Base-by-base conservation (phyloP, 2,329 filamentous ascomycete genomes). In the Aspergillus japonicus region DNA sequence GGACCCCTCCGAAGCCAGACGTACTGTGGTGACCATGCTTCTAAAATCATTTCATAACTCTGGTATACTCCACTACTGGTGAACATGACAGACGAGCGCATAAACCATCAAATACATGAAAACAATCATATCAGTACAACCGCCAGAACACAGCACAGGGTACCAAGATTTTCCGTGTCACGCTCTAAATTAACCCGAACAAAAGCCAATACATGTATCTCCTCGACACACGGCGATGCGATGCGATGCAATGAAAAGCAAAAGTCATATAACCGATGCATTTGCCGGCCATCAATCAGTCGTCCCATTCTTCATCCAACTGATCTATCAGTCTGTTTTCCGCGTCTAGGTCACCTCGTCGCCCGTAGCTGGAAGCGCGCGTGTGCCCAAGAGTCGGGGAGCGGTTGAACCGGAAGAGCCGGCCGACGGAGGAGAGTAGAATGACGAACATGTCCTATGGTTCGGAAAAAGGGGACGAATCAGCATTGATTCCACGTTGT, bases 261-360 rank as follows among this genome's bases (percentile, higher is more conserved):
- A 35, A 35, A 35, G 11, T 35, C 33, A 35, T 16, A 12, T 4
- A 12, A 35, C 14, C 33, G 14, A 12, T 12, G 33, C 39, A 44
- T 16, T 35, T 35, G 33, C 11, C 39, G 16, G 39, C 16, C n/a
- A 5, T 23, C 1, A n/a, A 35, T 56, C 24, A 80, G 66, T 96
- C 93, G 68, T 97, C 93, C 94, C 94, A 98, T 73, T 97, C 93
- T 75, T 98, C 94, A 70, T 98, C 95, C 61, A 97, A 82, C 76
- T 97, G 92, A 75, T 98, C 94, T 74, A 99, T 98, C 68, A 98
- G 78, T 64, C 92, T 82, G 75, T 98, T 97, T 78, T 98, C 95
- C 57, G 92, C 93, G 60, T 97, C 94, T 6, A 84, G 77, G 52
- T 80, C 63, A 16, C 49, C 31, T 24, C 71, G 64, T 4, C 67